phyloP scores from a whole-genome alignment of 129 eudicot genomes.

The Arctium lappa region DNA sequence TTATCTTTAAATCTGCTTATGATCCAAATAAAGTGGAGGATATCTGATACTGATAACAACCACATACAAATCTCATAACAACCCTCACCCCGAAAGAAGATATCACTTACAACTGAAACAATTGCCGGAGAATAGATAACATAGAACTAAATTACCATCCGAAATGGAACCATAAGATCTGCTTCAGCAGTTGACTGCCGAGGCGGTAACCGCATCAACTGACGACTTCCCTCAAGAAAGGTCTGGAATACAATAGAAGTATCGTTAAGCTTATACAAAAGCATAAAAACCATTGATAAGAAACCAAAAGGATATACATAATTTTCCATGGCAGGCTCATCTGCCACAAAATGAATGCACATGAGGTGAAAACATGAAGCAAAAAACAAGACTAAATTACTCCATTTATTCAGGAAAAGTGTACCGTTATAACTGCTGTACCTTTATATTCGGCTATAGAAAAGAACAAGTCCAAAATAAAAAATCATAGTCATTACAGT shows the following conservation, averaged over 20 bases:
- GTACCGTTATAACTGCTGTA: no score
- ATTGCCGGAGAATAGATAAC: background rate
- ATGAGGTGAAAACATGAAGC: background rate
- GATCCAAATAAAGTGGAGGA: background rate
- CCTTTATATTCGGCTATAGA: no score
- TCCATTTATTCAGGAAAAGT: no score
- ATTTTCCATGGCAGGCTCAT: background rate
- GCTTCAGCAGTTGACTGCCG: constrained; percentile 96
- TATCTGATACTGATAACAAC: background rate
- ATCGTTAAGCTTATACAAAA: background rate
- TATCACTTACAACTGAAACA: background rate
- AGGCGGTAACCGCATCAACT: constrained; percentile 93
- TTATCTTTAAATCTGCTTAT: background rate
- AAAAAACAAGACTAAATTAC: background rate
- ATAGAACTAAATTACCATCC: constrained; percentile 42
- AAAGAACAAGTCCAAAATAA: no score
- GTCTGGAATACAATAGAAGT: constrained; percentile 39
- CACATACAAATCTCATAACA: background rate
- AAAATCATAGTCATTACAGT: no score
- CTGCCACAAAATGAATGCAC: background rate
- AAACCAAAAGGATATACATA: background rate
- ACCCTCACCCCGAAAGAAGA: background rate
- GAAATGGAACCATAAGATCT: constrained; percentile 96
- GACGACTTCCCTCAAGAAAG: constrained; percentile 89
- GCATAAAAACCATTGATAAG: background rate